A percentile compares a stretch with the other conserved stretches of the same genome.
Conservation (phyloP, 495 filamentous ascomycete species). For the Hypoxylon subgilvum region DNA sequence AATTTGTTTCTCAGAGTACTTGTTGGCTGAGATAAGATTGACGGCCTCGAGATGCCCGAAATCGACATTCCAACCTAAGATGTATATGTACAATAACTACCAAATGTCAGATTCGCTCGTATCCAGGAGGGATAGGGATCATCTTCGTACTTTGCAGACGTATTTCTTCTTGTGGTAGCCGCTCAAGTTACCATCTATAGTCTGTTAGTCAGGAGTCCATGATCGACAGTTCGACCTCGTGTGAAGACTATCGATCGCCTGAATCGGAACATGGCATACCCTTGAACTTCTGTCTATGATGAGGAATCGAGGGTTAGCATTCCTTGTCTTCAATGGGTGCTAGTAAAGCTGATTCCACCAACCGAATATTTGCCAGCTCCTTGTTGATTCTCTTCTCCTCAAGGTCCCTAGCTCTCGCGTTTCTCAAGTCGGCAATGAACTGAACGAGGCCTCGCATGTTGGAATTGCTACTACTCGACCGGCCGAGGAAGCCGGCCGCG, state of each 20-base stretch:
- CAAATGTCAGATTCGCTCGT: slow-evolving; percentile 37
- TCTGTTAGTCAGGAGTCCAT: slow-evolving; percentile 33
- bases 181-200: slow-evolving; percentile 79
- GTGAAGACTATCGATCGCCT: slow-evolving; percentile 12
- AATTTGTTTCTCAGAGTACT: slow-evolving; percentile 99
- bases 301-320: slow-evolving; percentile 33
- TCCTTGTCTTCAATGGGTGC: slow-evolving; percentile 3
- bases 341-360: slow-evolving; percentile 21
- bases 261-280: slow-evolving; percentile 48
- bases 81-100: slow-evolving; percentile 96
- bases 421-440: slow-evolving; percentile 97
- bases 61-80: slow-evolving; percentile 98
- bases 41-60: slow-evolving; percentile 98
- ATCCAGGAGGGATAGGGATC: background rate
- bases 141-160: slow-evolving; percentile 83
- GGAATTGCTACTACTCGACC: slow-evolving; percentile 64
- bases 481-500: slow-evolving; percentile 64
- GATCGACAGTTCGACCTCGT: slow-evolving; percentile 1
- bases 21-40: slow-evolving; percentile 92
- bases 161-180: slow-evolving; percentile 99
- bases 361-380: slow-evolving; percentile 96
- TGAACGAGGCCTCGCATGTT: slow-evolving; percentile 90
- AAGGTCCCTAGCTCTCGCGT: slow-evolving; percentile 90
- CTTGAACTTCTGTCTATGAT: slow-evolving; percentile 75
- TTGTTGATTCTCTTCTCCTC: slow-evolving; percentile 99